Conservation (phyloP, 495 filamentous ascomycete species). For the Umbilicaria muhlenbergii region DNA sequence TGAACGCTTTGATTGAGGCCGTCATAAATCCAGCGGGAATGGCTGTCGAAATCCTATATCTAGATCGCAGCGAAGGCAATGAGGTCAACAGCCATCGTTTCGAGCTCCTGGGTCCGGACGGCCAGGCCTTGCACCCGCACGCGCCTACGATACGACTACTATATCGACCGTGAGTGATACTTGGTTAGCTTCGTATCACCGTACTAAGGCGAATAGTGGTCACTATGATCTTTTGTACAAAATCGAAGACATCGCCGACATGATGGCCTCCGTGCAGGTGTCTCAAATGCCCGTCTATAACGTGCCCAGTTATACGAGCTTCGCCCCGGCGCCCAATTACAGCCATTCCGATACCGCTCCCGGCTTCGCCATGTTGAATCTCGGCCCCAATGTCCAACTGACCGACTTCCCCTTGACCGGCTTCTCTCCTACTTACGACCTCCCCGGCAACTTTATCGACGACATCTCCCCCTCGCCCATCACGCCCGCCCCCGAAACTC, state of each 20-base stretch:
- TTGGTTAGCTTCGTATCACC: background rate
- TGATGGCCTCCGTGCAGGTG: conserved; percentile 32
- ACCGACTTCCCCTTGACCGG: background rate
- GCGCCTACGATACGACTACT: conserved; percentile 47
- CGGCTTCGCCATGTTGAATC: background rate
- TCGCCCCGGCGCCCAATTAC: conserved; percentile 26
- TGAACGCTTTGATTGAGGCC: conserved; percentile 61
- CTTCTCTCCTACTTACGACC: background rate
- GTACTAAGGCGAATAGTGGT: conserved; percentile 32
- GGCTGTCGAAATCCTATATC: conserved; percentile 73
- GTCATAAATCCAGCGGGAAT: conserved; percentile 68
- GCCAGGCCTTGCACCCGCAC: conserved; percentile 19
- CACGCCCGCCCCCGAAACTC: background rate
- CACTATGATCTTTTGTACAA: conserved; percentile 95
- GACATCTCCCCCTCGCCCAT: conserved; percentile 3
- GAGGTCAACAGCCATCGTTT: conserved; percentile 66
- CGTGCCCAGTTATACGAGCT: conserved; percentile 23
- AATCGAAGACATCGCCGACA: conserved; percentile 33
- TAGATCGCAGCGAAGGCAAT: conserved; percentile 72
- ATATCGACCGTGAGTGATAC: conserved; percentile 55
- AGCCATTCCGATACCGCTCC: conserved; percentile 1
- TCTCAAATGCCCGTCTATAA: conserved; percentile 21
- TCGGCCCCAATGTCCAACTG: background rate
- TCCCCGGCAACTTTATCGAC: conserved; percentile 1
- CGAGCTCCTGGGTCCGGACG: conserved; percentile 30